Conservation (phyloP, 805 yeast species). For the Teunomyces panamensis region DNA sequence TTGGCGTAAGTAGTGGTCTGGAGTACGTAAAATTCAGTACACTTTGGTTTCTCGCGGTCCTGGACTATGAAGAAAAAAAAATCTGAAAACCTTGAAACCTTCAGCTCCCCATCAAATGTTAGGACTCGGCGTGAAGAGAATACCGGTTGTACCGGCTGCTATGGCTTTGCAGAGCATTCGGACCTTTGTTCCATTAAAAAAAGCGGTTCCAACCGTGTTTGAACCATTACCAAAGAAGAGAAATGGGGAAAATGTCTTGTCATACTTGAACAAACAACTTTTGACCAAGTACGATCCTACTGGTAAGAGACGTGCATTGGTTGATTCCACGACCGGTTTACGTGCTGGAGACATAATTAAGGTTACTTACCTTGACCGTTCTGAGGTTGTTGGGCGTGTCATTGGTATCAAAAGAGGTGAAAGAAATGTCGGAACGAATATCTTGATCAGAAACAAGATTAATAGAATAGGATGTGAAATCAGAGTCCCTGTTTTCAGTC, state of each 20-base stretch:
- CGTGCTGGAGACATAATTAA: slow-evolving; percentile 82
- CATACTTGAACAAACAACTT: slow-evolving; percentile 49
- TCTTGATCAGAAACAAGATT: slow-evolving; percentile 80
- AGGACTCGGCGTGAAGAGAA: slow-evolving; percentile 6
- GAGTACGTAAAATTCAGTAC: slow-evolving; percentile 9
- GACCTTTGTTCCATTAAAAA: slow-evolving; percentile 16
- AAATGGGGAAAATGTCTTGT: slow-evolving; percentile 43
- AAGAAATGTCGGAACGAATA: slow-evolving; percentile 65
- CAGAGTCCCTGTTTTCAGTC: slow-evolving; percentile 77
- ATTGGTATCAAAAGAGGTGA: slow-evolving; percentile 65
- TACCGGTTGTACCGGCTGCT: slow-evolving; percentile 5
- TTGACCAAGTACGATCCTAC: slow-evolving; percentile 63
- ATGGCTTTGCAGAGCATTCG: slow-evolving; percentile 13
- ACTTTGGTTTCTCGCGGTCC: not conserved
- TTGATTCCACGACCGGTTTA: slow-evolving; percentile 49
- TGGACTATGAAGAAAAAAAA: slow-evolving; percentile 3
- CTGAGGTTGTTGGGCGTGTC: slow-evolving; percentile 73
- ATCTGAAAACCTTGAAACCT: not conserved
- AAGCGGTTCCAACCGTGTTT: slow-evolving; percentile 31
- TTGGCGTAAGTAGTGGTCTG: not conserved
- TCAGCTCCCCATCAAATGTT: slow-evolving; percentile 8
- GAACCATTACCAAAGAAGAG: slow-evolving; percentile 51
- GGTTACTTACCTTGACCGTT: slow-evolving; percentile 65
- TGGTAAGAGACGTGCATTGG: slow-evolving; percentile 60
- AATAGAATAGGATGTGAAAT: slow-evolving; percentile 83